Conservation (phyloP, 352 stramenopile genomes). For the Pythium biforme region DNA sequence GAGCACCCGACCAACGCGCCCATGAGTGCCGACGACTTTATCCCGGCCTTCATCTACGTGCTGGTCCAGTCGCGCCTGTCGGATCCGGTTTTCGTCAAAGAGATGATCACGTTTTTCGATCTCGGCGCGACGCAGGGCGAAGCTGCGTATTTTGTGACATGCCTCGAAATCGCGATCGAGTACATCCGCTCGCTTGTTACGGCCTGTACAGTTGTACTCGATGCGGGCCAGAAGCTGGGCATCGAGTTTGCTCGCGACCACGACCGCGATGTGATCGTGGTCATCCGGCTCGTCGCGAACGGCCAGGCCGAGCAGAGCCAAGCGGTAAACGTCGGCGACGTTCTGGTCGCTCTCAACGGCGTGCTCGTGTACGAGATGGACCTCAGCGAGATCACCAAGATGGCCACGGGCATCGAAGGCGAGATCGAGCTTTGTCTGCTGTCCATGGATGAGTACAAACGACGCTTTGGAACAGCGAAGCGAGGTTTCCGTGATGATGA, state of each 20-base stretch:
- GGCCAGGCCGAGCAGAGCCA: conserved; percentile 69
- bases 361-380: conserved; percentile 82
- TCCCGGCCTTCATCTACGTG: conserved; percentile 87
- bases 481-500: conserved; percentile 21
- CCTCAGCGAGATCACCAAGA: conserved; percentile 67
- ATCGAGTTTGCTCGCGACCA: conserved; percentile 71
- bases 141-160: conserved; percentile 86
- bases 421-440: conserved; percentile 81
- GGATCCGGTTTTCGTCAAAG: conserved; percentile 71
- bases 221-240: conserved; percentile 61
- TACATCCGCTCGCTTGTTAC: conserved; percentile 85
- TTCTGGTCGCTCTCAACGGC: conserved; percentile 80
- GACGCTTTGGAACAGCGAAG: conserved; percentile 49
- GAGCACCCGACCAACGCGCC: conserved; percentile 71
- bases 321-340: conserved; percentile 57
- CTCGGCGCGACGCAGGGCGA: conserved; percentile 64
- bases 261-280: conserved; percentile 52
- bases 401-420: conserved; percentile 64
- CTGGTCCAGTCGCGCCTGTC: conserved; percentile 71
- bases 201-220: conserved; percentile 77
- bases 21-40: conserved; percentile 87
- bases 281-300: conserved; percentile 47
- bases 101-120: conserved; percentile 82
- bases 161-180: conserved; percentile 85
- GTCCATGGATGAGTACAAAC: conserved; percentile 69